Evolutionary conservation across 306 rosid genomes (phyloP).

Genomic region (Mimosa bimucronata): DNA sequence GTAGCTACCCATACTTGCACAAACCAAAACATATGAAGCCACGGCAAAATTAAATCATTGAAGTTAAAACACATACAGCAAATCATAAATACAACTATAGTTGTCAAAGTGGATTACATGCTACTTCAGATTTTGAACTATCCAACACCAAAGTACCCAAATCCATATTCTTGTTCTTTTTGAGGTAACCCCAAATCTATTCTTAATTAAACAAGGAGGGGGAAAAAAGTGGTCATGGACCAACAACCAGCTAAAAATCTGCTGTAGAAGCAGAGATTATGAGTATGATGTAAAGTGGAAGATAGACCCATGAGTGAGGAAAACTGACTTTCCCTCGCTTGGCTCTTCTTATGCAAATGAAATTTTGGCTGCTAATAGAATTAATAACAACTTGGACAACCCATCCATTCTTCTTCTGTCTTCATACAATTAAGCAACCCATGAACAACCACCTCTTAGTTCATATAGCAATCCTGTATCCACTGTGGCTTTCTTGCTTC

Average conservation of each 20-base stretch:
- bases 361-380: not conserved
- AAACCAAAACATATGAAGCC: too few relatives aligned
- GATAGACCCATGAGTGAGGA: not conserved
- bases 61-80: too few relatives aligned
- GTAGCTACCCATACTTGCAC: too few relatives aligned
- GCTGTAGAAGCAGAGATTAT: not conserved
- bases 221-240: constrained; percentile 5
- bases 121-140: not conserved
- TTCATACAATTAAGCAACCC: not conserved
- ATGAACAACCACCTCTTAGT: not conserved
- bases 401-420: not conserved
- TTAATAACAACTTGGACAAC: not conserved
- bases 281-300: not conserved
- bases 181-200: not conserved
- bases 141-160: not conserved
- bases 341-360: not conserved
- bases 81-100: not conserved
- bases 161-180: too few relatives aligned
- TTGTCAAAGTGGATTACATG: not conserved
- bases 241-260: not conserved
- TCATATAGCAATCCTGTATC: too few relatives aligned
- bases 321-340: constrained; percentile 16
- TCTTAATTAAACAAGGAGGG: not conserved
- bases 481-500: too few relatives aligned
- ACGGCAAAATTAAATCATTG: too few relatives aligned